These are phyloP conservation scores for Antitrichia curtipendula DNA, from an alignment of 225 moss, liverwort and hornwort genomes.

Conservation along the genomic window DNA sequence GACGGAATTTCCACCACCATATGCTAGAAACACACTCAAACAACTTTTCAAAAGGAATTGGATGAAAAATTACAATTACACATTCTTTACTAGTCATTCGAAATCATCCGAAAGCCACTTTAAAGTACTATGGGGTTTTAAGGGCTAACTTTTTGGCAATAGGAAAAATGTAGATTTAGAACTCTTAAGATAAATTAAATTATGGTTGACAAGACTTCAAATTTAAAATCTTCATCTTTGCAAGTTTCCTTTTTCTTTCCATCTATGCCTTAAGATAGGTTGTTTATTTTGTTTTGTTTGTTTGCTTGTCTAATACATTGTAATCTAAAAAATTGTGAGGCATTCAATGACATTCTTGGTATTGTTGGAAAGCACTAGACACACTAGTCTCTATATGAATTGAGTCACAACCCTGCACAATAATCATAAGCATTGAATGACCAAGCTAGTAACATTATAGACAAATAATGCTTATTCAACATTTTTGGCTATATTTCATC, in stretches of 20 bases:
- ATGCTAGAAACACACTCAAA: neutral
- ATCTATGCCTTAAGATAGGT: no score
- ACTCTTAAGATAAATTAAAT: neutral
- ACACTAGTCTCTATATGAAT: no score
- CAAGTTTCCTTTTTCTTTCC: neutral
- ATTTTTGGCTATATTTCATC: neutral
- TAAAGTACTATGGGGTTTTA: accelerated
- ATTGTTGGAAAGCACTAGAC: no score
- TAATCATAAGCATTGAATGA: neutral
- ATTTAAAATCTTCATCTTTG: neutral
- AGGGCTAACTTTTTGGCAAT: no score
- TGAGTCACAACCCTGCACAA: neutral
- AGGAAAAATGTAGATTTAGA: neutral
- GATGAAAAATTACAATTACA: neutral
- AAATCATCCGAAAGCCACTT: neutral
- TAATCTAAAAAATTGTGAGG: no score
- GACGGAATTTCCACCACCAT: neutral
- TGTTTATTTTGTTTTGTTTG: no score
- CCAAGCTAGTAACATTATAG: neutral
- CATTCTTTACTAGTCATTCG: neutral
- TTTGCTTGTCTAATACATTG: no score
- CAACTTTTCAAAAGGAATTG: neutral
- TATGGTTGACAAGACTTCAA: neutral
- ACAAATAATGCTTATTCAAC: neutral
- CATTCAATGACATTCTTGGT: no score